These are phyloP conservation scores for Colletotrichum plurivorum DNA, from an alignment of 2,329 filamentous ascomycete genomes.

Conservation along the genomic window DNA sequence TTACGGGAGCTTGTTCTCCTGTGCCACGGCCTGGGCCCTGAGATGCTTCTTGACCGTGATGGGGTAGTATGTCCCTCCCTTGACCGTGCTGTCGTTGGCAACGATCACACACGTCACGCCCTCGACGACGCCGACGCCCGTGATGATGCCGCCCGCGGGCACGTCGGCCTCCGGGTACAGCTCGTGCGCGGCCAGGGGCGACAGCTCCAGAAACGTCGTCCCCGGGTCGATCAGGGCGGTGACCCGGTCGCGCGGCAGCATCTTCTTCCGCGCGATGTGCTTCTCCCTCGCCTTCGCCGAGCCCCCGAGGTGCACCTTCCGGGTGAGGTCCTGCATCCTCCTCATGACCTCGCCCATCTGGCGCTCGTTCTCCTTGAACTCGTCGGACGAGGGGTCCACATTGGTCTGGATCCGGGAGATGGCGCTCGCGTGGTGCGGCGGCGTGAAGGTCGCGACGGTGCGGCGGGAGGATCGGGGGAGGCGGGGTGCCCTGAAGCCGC, in stretches of 20 bases:
- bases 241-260: slow-evolving; percentile 92
- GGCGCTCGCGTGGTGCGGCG: slow-evolving; percentile 84
- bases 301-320: slow-evolving; percentile 81
- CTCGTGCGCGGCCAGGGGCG: slow-evolving; percentile 87
- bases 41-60: slow-evolving; percentile 99
- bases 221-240: slow-evolving; percentile 90
- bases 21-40: slow-evolving; percentile 89
- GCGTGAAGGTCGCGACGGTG: slow-evolving; percentile 81
- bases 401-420: slow-evolving; percentile 84
- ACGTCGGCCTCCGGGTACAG: slow-evolving; percentile 91
- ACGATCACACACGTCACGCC: slow-evolving; percentile 94
- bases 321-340: slow-evolving; percentile 78
- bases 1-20: slow-evolving; percentile 84
- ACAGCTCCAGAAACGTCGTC: slow-evolving; percentile 93
- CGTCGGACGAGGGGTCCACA: slow-evolving; percentile 82
- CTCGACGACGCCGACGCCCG: slow-evolving; percentile 90
- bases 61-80: slow-evolving; percentile 96
- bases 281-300: slow-evolving; percentile 87
- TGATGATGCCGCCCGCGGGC: slow-evolving; percentile 91
- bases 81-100: slow-evolving; percentile 96
- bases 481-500: slow-evolving; percentile 45
- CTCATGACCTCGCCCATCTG: slow-evolving; percentile 83
- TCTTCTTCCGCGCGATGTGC: slow-evolving; percentile 90
- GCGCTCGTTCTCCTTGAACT: slow-evolving; percentile 84
- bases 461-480: slow-evolving; percentile 48